Evolutionary conservation across 2,329 filamentous ascomycete species (phyloP).

Genomic region (Clarireedia hainanense): DNA sequence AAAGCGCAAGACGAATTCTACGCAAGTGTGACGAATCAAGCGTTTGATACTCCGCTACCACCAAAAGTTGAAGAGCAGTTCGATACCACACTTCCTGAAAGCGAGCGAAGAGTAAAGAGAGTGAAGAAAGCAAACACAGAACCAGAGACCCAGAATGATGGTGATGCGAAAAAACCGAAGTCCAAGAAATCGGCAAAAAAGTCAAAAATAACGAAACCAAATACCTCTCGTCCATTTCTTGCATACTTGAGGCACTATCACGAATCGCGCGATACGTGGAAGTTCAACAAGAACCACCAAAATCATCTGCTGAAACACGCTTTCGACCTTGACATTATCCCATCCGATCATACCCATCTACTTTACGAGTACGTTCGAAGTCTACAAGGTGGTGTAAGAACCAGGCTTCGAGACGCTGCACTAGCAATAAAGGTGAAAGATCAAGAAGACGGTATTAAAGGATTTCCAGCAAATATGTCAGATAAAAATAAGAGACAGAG

Average conservation of each 20-base stretch:
- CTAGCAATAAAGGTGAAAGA: slow-evolving; percentile 51
- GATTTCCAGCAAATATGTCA: slow-evolving; percentile 41
- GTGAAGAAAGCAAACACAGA: slow-evolving; percentile 21
- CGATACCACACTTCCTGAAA: slow-evolving; percentile 24
- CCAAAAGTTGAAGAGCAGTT: slow-evolving; percentile 24
- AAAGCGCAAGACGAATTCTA: slow-evolving; percentile 26
- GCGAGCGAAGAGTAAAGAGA: slow-evolving; percentile 24
- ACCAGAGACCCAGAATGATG: slow-evolving; percentile 12
- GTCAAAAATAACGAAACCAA: slow-evolving; percentile 15
- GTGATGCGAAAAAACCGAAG: slow-evolving; percentile 10
- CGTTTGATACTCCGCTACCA: slow-evolving; percentile 23
- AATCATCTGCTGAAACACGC: slow-evolving; percentile 76
- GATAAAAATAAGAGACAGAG: slow-evolving; percentile 43
- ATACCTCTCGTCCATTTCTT: slow-evolving; percentile 48
- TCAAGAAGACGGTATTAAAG: slow-evolving; percentile 39
- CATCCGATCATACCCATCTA: slow-evolving; percentile 57
- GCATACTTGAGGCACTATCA: slow-evolving; percentile 73
- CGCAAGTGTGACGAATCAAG: slow-evolving; percentile 14
- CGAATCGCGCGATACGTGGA: slow-evolving; percentile 66
- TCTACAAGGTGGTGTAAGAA: slow-evolving; percentile 66
- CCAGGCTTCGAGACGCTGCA: slow-evolving; percentile 60
- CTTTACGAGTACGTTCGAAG: slow-evolving; percentile 74
- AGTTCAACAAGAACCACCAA: slow-evolving; percentile 94
- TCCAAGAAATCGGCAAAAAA: slow-evolving; percentile 10
- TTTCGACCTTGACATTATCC: slow-evolving; percentile 65